Percentiles rank a stretch among this genome's conserved stretches.
Evolutionary conservation across 2,329 filamentous ascomycete species (phyloP).

Genomic region (Botryotinia calthae): DNA sequence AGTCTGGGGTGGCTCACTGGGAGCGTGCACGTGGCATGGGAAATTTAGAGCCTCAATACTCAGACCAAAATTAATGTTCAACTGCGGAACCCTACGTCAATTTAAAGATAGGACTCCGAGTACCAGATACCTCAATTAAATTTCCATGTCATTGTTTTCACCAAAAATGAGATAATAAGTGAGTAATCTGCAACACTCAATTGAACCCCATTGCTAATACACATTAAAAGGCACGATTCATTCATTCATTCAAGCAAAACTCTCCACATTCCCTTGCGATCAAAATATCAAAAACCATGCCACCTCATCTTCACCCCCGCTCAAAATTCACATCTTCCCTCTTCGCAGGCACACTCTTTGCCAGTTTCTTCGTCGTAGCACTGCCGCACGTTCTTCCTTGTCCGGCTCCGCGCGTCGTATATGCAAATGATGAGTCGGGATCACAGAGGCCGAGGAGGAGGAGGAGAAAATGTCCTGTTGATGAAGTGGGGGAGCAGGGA

Average conservation of each 20-base stretch:
- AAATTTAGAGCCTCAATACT: too few relatives aligned
- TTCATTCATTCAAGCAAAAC: conserved; percentile 21
- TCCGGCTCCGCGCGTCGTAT: conserved; percentile 72
- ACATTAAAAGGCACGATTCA: background rate
- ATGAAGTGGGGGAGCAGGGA: conserved; percentile 4
- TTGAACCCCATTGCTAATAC: background rate
- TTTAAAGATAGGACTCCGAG: background rate
- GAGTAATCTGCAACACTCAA: background rate
- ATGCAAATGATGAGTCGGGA: conserved; percentile 58
- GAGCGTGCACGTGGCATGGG: background rate
- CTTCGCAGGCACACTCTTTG: conserved; percentile 87
- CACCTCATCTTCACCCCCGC: conserved; percentile 83
- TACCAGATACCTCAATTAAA: background rate
- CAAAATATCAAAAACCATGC: conserved; percentile 52
- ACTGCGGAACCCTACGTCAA: background rate
- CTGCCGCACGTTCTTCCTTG: conserved; percentile 90
- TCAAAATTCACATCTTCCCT: conserved; percentile 91
- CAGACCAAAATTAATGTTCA: too few relatives aligned
- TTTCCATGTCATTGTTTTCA: background rate
- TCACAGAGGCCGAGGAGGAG: conserved; percentile 42
- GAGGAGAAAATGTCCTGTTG: conserved; percentile 43
- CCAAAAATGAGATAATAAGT: background rate
- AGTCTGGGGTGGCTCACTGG: background rate
- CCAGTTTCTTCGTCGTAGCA: conserved; percentile 88
- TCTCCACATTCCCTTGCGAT: conserved; percentile 25